Evolutionary conservation across 1,284 basidiomycete genomes (phyloP).

Genomic region (Rhodotorula sp.): DNA sequence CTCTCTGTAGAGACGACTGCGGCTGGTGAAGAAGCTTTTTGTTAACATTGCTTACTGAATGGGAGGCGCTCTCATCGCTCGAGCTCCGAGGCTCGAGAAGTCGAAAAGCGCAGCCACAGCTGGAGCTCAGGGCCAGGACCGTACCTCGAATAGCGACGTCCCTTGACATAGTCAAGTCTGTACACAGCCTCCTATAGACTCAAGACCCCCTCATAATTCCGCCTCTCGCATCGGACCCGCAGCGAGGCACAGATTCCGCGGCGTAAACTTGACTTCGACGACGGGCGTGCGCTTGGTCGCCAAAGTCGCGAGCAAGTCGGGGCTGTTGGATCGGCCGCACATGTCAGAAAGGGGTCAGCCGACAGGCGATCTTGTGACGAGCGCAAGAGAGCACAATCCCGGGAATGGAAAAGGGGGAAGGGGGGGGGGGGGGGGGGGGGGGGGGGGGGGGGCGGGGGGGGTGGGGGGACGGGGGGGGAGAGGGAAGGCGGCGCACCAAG

Average conservation of each 20-base stretch:
- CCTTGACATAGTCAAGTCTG: no score
- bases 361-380: neutral
- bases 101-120: neutral
- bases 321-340: slow-evolving; percentile 54
- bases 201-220: neutral
- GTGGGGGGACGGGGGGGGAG: no score
- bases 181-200: neutral
- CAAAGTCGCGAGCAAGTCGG: slow-evolving; percentile 86
- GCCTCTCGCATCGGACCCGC: slow-evolving; percentile 57
- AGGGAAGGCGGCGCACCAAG: slow-evolving; percentile 3
- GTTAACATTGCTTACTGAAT: no score
- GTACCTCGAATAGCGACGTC: no score
- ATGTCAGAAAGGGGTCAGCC: neutral
- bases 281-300: slow-evolving; percentile 94
- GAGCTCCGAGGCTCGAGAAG: no score
- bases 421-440: no score
- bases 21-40: no score
- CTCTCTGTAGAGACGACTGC: no score
- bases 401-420: neutral
- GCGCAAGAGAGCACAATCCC: slow-evolving; percentile 8
- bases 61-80: no score
- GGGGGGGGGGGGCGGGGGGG: neutral
- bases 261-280: slow-evolving; percentile 86
- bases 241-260: slow-evolving; percentile 87
- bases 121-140: no score